Evolutionary conservation across 163 green algal genomes (phyloP).

Genomic region (Picocystis sp.): DNA sequence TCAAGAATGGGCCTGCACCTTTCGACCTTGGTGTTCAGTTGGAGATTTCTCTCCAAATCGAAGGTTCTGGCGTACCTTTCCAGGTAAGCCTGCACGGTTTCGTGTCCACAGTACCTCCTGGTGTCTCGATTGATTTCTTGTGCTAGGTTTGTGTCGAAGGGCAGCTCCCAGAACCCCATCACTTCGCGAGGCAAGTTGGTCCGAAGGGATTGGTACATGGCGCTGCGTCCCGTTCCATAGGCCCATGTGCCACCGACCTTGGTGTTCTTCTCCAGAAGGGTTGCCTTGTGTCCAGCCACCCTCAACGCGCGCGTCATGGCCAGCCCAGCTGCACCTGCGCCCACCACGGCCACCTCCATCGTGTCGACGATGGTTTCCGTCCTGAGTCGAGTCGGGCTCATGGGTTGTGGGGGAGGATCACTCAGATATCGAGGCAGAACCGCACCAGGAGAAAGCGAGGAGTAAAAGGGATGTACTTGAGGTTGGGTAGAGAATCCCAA

Average conservation of each 20-base stretch:
- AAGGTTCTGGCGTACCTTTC: constrained; percentile 41
- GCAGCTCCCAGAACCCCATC: constrained; percentile 69
- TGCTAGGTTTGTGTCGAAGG: constrained; percentile 33
- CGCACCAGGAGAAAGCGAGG: too few species aligned
- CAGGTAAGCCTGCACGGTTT: constrained; percentile 42
- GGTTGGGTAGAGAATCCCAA: too few species aligned
- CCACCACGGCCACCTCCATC: constrained; percentile 22
- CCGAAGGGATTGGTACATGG: constrained; percentile 64
- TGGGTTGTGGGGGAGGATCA: too few species aligned
- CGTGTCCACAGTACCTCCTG: constrained; percentile 37
- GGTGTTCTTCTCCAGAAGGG: constrained; percentile 17
- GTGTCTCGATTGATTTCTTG: constrained; percentile 20
- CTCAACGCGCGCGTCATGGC: constrained; percentile 16
- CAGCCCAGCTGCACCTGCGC: constrained; percentile 26
- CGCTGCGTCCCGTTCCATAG: constrained; percentile 29
- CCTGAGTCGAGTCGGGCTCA: too few species aligned
- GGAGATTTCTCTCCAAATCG: constrained; percentile 28
- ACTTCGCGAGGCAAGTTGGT: constrained; percentile 78
- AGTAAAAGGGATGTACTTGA: too few species aligned
- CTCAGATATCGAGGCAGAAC: too few species aligned
- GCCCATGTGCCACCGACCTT: constrained; percentile 26
- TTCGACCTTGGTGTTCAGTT: constrained; percentile 26
- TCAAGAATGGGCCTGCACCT: constrained; percentile 2
- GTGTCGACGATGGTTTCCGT: too few species aligned
- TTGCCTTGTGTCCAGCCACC: constrained; percentile 15